Evolutionary conservation across 1,139 yeast genomes (phyloP).

Genomic region (Pichia sp.): DNA sequence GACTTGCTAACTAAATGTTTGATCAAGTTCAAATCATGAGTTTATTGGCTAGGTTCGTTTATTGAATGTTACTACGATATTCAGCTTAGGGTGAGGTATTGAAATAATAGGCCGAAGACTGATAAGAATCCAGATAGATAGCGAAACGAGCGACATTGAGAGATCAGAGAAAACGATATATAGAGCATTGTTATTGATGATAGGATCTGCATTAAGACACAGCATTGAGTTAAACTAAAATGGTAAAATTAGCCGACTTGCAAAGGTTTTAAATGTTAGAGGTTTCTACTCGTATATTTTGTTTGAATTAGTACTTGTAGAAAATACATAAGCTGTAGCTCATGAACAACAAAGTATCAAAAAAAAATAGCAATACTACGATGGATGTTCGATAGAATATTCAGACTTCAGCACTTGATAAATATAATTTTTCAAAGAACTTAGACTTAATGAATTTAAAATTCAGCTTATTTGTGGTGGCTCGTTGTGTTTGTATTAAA

Average conservation of each 20-base stretch:
- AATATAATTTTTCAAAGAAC: neutral
- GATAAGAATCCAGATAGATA: neutral
- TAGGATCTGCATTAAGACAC: neutral
- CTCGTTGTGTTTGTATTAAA: neutral
- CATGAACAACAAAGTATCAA: neutral
- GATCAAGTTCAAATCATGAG: neutral
- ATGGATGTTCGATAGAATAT: neutral
- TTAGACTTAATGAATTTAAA: neutral
- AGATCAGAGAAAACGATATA: neutral
- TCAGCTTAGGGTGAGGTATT: neutral
- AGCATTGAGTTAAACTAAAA: neutral
- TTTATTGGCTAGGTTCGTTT: neutral
- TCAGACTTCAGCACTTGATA: neutral
- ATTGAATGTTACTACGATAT: neutral
- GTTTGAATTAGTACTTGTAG: neutral
- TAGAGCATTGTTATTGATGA: neutral
- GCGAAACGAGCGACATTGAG: neutral
- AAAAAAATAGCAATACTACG: neutral
- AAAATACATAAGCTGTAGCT: neutral
- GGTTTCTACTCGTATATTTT: neutral
- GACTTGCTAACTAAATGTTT: slow-evolving; percentile 3
- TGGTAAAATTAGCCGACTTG: neutral
- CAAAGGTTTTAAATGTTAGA: neutral
- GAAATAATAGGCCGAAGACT: neutral
- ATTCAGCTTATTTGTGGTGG: neutral